phyloP scores from a whole-genome alignment of 306 rosid species.

The Dalbergia cochinchinensis region DNA sequence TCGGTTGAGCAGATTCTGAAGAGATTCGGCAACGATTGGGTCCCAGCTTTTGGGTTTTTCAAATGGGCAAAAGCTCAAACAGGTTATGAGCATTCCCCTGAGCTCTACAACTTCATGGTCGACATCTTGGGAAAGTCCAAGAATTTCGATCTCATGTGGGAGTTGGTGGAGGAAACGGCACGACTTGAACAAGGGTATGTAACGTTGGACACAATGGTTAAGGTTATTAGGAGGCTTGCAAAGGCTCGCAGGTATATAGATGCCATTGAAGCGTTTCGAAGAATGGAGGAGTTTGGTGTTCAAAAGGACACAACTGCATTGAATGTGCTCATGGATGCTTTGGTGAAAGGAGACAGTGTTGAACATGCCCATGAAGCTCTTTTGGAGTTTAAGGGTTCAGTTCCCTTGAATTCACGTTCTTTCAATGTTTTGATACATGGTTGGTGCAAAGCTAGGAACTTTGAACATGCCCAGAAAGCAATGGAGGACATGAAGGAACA shows the following conservation, averaged over 20 bases:
- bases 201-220: conserved; percentile 67
- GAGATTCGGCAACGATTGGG: conserved; percentile 74
- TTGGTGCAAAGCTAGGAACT: conserved; percentile 72
- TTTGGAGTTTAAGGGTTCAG: conserved; percentile 60
- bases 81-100: conserved; percentile 67
- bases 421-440: conserved; percentile 85
- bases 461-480: conserved; percentile 62
- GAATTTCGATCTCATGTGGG: conserved; percentile 68
- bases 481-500: conserved; percentile 77
- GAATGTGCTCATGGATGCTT: conserved; percentile 71
- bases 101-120: conserved; percentile 63
- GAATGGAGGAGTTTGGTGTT: conserved; percentile 58
- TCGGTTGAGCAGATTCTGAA: conserved; percentile 66
- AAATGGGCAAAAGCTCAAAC: conserved; percentile 79
- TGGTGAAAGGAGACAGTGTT: conserved; percentile 70
- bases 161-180: conserved; percentile 72
- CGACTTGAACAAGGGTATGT: conserved; percentile 56
- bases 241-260: conserved; percentile 58
- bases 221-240: conserved; percentile 70
- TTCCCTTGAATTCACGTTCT: conserved; percentile 53
- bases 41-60: conserved; percentile 74
- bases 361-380: conserved; percentile 70
- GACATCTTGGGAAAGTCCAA: conserved; percentile 69
- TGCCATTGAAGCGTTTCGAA: conserved; percentile 66
- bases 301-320: conserved; percentile 57